Conservation (phyloP, 2,329 filamentous ascomycete species). For the Colletotrichum sidae region DNA sequence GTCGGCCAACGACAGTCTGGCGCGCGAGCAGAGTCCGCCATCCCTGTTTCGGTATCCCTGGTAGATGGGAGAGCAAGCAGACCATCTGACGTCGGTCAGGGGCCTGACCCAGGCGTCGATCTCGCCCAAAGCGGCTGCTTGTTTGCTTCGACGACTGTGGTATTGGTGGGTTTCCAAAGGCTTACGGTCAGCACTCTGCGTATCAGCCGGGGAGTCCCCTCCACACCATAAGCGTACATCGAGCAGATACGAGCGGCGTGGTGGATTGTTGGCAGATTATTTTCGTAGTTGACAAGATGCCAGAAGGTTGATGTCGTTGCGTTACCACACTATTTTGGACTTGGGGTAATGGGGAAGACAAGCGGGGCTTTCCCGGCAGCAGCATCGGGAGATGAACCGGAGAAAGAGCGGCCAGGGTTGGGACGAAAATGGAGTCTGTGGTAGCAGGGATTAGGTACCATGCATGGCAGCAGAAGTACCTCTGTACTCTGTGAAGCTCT, state of each 20-base stretch:
- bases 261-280: neutral
- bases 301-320: no score
- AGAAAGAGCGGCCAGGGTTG: no score
- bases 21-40: neutral
- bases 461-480: neutral
- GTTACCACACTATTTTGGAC: no score
- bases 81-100: neutral
- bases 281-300: no score
- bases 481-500: neutral
- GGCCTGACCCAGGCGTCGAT: conserved; percentile 14
- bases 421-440: no score
- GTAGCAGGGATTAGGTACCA: neutral
- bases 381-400: no score
- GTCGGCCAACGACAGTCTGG: conserved; percentile 1
- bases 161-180: conserved; percentile 25
- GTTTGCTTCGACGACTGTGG: conserved; percentile 26
- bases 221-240: conserved; percentile 3
- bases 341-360: no score
- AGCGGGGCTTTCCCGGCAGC: no score
- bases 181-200: conserved; percentile 21
- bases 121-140: conserved; percentile 8
- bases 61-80: neutral
- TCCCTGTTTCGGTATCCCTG: conserved; percentile 11
- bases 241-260: conserved; percentile 16
- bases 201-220: neutral